phyloP scores from a whole-genome alignment of 345 rosid species.

The Passiflora organensis region DNA sequence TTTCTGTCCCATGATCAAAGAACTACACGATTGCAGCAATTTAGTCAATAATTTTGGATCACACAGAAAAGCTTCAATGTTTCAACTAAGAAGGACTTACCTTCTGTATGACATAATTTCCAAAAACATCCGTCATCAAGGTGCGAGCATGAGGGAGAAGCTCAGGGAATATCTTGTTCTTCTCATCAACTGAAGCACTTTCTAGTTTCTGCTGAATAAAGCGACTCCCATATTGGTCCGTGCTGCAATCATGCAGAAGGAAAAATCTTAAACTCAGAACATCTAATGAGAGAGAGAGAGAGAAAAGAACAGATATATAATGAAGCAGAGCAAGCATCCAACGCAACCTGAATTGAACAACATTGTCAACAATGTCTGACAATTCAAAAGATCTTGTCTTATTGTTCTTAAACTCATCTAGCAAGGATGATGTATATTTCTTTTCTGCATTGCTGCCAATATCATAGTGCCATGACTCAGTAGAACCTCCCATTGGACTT shows the following conservation, averaged over 20 bases:
- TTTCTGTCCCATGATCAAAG: constrained; percentile 79
- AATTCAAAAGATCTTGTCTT: constrained; percentile 71
- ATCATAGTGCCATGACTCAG: constrained; percentile 55
- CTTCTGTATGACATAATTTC: constrained; percentile 94
- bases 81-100: constrained; percentile 28
- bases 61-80: background rate
- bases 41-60: constrained; percentile 11
- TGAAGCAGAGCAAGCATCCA: constrained; percentile 10
- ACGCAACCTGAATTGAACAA: constrained; percentile 81
- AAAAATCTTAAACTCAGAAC: constrained; percentile 12
- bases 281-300: constrained; percentile 3
- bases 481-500: constrained; percentile 45
- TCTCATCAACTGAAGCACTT: constrained; percentile 68
- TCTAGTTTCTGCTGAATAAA: constrained; percentile 97
- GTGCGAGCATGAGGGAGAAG: constrained; percentile 70
- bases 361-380: constrained; percentile 62
- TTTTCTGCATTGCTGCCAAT: constrained; percentile 45
- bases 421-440: constrained; percentile 45
- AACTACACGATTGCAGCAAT: constrained; percentile 48
- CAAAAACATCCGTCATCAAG: constrained; percentile 99
- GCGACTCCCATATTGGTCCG: constrained; percentile 93
- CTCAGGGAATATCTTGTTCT: constrained; percentile 72
- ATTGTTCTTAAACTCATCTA: constrained; percentile 85
- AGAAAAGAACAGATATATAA: too few relatives aligned
- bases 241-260: constrained; percentile 46